Evolutionary conservation across 257 asterid species (phyloP).

Genomic region (Handroanthus guayacan): DNA sequence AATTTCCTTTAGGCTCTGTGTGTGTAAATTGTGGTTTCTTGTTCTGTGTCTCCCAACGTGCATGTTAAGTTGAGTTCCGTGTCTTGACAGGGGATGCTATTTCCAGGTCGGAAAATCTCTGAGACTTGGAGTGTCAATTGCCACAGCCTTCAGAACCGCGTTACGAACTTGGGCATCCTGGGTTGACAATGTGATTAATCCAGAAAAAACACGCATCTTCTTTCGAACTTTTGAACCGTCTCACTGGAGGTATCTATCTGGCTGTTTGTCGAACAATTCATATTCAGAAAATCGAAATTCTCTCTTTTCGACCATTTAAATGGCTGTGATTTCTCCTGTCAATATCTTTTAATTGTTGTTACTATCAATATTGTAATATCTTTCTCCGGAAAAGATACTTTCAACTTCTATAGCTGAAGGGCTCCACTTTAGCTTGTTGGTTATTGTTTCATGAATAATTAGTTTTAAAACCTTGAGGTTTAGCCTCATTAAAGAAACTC

Average conservation of each 20-base stretch:
- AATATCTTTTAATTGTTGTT: background rate
- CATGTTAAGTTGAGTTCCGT: slow-evolving; percentile 37
- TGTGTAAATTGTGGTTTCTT: background rate
- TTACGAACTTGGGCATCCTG: slow-evolving; percentile 77
- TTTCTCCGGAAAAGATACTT: background rate
- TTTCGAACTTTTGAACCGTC: slow-evolving; percentile 85
- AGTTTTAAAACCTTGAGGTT: too few species aligned
- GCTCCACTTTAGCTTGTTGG: too few species aligned
- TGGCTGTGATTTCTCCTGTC: background rate
- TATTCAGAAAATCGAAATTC: background rate
- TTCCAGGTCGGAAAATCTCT: slow-evolving; percentile 66
- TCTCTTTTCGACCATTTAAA: background rate
- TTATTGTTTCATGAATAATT: too few species aligned
- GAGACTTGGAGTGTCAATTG: slow-evolving; percentile 69
- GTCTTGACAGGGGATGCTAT: slow-evolving; percentile 77
- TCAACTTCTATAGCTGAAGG: too few species aligned
- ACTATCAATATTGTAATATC: background rate
- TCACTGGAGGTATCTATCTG: slow-evolving; percentile 75
- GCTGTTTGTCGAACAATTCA: background rate
- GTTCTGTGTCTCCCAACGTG: slow-evolving; percentile 28
- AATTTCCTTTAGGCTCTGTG: background rate
- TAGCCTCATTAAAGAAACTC: too few species aligned
- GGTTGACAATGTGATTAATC: slow-evolving; percentile 64
- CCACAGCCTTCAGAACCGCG: slow-evolving; percentile 62
- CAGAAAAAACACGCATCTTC: slow-evolving; percentile 62